Evolutionary conservation across 257 asterid genomes (phyloP).

Genomic region (Ophiorrhiza pumila): DNA sequence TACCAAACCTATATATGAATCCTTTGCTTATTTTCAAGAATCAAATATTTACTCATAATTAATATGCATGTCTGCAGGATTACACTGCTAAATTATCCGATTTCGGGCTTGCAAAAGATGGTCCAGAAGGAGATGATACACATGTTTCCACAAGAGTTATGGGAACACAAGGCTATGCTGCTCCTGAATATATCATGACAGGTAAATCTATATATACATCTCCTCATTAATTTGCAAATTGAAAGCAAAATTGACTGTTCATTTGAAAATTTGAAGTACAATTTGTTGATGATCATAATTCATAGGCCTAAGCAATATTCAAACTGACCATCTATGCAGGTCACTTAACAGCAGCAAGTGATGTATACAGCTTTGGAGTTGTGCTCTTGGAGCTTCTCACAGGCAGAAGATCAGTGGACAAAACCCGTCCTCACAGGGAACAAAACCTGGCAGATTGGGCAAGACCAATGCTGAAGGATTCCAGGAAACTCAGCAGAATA

Average conservation of each 20-base stretch:
- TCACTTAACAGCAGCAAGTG: conserved; percentile 85
- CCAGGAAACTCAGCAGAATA: conserved; percentile 57
- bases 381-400: conserved; percentile 71
- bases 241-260: not conserved
- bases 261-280: too few relatives aligned
- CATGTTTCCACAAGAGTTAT: conserved; percentile 91
- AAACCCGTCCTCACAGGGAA: conserved; percentile 60
- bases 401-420: conserved; percentile 73
- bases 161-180: conserved; percentile 95
- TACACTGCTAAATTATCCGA: conserved; percentile 82
- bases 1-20: not conserved
- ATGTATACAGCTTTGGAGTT: conserved; percentile 86
- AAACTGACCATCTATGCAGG: conserved; percentile 34
- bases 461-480: conserved; percentile 54
- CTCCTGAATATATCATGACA: conserved; percentile 87
- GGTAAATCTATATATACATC: conserved; percentile 38
- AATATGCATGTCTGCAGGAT: conserved; percentile 57
- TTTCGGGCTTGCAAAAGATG: conserved; percentile 87
- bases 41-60: not conserved
- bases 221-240: too few relatives aligned
- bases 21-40: not conserved
- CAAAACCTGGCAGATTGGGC: conserved; percentile 83
- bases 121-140: conserved; percentile 90
- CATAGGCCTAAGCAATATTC: too few relatives aligned
- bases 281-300: too few relatives aligned